Percentiles rank a stretch among this genome's conserved stretches.
These are phyloP conservation scores for Clarireedia homoeocarpa DNA, from an alignment of 2,329 filamentous ascomycete genomes.

Conservation along the genomic window DNA sequence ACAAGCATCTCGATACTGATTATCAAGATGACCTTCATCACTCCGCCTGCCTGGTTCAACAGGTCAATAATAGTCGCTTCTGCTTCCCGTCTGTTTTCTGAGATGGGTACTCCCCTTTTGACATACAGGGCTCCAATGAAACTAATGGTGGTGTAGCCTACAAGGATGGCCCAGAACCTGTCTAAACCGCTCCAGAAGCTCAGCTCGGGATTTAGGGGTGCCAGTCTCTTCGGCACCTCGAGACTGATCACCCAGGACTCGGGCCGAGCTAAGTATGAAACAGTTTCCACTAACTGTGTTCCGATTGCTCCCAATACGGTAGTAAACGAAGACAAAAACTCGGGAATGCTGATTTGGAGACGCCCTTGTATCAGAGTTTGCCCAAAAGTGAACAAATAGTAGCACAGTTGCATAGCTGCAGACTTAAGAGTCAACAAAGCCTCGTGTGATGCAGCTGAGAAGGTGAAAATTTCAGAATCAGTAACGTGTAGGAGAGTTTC, in stretches of 20 bases:
- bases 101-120: slow-evolving; percentile 62
- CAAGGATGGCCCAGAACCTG: slow-evolving; percentile 62
- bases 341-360: no score
- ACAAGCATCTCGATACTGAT: slow-evolving; percentile 99
- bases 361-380: no score
- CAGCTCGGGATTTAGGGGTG: slow-evolving; percentile 44
- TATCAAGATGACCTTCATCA: slow-evolving; percentile 95
- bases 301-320: neutral
- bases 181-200: slow-evolving; percentile 62
- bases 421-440: slow-evolving; percentile 55
- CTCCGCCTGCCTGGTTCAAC: slow-evolving; percentile 87
- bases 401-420: no score
- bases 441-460: slow-evolving; percentile 68
- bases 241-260: slow-evolving; percentile 53
- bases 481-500: slow-evolving; percentile 37
- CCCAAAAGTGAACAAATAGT: no score
- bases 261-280: slow-evolving; percentile 33
- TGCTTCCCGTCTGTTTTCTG: slow-evolving; percentile 47
- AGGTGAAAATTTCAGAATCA: slow-evolving; percentile 61
- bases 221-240: slow-evolving; percentile 34
- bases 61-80: slow-evolving; percentile 76
- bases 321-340: no score
- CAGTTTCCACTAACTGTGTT: no score
- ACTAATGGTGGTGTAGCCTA: slow-evolving; percentile 74
- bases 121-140: slow-evolving; percentile 72